Base-by-base conservation (phyloP, 2,329 filamentous ascomycete genomes). In the Aspergillus sp. region DNA sequence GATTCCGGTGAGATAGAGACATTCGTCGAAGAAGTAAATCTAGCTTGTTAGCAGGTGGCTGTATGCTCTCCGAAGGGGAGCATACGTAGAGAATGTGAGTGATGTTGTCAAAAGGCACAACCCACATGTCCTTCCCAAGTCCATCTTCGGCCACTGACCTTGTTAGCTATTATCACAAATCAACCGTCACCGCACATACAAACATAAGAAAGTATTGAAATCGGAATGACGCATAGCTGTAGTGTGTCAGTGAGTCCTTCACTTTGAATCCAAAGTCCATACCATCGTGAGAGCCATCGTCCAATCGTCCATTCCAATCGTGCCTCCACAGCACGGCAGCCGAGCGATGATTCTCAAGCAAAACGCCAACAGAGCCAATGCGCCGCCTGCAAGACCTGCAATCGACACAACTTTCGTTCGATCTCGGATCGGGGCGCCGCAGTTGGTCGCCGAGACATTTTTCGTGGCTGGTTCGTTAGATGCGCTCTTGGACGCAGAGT, bases 51-150 rank as follows among this genome's bases (percentile, higher is more conserved):
- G 58, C 1, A 13, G 4, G 9, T 7, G 3, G 4, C 13, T 15
- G 34, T 15, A 15, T 41, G 3, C 22, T 28, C 7, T 23, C 17
- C 65, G 67, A 22, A 55, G 66, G 69, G 30, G 41, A 62, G 3
- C 64, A 64, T 11, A 71, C 75, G 50, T 76, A 74, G 46, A 82
- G 76, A 60, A 81, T 74, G 3, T 71, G 58, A 1, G 79, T 81
- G 57, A 82, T 77, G 45, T 80, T 68, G n/a, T 80, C 70, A 38
- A 76, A 76, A 1, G 75, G 69, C 4, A 83, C 69, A 34, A 73
- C 77, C 80, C 81, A 83, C 64, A 82, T 78, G 60, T 83, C 79
- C 28, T 69, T 72, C 8, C 81, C 80, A 5, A 82, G 71, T 2
- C 80, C 81, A 47, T 72, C 60, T 9, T 77, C 59, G 11, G 75